phyloP scores from a whole-genome alignment of 768 basidiomycete genomes.

The Rhodotorula babjevae region DNA sequence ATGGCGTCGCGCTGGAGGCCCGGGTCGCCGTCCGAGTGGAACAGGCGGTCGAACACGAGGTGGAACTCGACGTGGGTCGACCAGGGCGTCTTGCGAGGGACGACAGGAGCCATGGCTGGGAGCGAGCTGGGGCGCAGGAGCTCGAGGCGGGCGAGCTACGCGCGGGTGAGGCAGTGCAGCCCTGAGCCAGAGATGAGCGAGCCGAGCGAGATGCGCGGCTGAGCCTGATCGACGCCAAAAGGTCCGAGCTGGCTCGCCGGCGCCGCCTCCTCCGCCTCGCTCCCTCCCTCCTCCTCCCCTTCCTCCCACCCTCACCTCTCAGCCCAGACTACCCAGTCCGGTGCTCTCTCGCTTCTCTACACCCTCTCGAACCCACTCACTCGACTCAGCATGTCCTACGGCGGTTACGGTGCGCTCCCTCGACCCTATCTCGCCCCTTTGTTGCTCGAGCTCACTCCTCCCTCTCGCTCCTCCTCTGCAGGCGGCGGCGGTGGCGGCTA shows the following conservation, averaged over 20 bases:
- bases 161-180: not conserved
- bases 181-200: too few relatives aligned
- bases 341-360: not conserved
- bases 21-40: conserved; percentile 56
- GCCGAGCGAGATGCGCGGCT: too few relatives aligned
- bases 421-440: not conserved
- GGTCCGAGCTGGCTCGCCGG: not conserved
- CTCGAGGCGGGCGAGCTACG: too few relatives aligned
- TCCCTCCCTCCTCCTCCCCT: not conserved
- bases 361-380: not conserved
- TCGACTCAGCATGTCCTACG: conserved; percentile 24
- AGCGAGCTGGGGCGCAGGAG: not conserved
- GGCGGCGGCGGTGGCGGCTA: conserved; percentile 16
- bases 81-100: conserved; percentile 77
- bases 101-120: not conserved
- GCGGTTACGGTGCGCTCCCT: conserved; percentile 14
- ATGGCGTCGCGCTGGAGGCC: conserved; percentile 63
- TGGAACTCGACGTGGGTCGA: conserved; percentile 64
- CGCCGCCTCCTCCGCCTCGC: not conserved
- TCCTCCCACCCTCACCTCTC: not conserved
- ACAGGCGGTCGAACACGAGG: conserved; percentile 64
- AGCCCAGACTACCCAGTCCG: not conserved
- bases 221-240: too few relatives aligned
- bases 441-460: not conserved
- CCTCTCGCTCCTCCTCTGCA: not conserved